A percentile compares a stretch with the other conserved stretches of the same genome.
Evolutionary conservation across 495 filamentous ascomycete species (phyloP).

Genomic region (Cercophora newfieldiana): DNA sequence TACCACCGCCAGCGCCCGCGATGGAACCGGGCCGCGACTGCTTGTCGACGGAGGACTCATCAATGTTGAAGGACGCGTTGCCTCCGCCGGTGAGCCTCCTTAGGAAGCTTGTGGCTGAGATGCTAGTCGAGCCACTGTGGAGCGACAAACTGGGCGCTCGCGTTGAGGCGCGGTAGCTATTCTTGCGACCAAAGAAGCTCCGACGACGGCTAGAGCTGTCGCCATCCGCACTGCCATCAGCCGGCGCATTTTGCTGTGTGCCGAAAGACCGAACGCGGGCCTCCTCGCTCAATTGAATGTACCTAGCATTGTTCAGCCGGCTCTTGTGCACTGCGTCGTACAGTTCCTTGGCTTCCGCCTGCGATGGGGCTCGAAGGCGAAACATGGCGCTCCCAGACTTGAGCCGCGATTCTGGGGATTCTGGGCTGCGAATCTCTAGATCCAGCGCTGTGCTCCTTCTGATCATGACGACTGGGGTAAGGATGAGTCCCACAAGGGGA

Average conservation of each 20-base stretch:
- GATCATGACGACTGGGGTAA: conserved; percentile 86
- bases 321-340: conserved; percentile 82
- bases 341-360: conserved; percentile 74
- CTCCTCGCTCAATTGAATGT: conserved; percentile 72
- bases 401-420: conserved; percentile 67
- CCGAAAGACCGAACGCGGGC: conserved; percentile 53
- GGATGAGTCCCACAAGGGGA: conserved; percentile 74
- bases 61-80: conserved; percentile 75
- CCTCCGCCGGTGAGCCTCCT: conserved; percentile 51
- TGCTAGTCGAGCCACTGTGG: conserved; percentile 51
- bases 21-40: conserved; percentile 47
- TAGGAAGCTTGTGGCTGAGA: conserved; percentile 76
- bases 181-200: conserved; percentile 60
- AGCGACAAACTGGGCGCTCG: conserved; percentile 49
- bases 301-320: conserved; percentile 84
- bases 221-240: conserved; percentile 41
- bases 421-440: conserved; percentile 86
- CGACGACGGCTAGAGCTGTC: conserved; percentile 39
- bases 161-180: conserved; percentile 57
- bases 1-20: conserved; percentile 51
- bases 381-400: conserved; percentile 67
- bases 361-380: conserved; percentile 74
- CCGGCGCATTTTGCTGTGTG: conserved; percentile 32
- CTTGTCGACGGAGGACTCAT: conserved; percentile 55
- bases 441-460: conserved; percentile 88